Conservation (phyloP, 306 rosid species). For the Prunus mongolica region DNA sequence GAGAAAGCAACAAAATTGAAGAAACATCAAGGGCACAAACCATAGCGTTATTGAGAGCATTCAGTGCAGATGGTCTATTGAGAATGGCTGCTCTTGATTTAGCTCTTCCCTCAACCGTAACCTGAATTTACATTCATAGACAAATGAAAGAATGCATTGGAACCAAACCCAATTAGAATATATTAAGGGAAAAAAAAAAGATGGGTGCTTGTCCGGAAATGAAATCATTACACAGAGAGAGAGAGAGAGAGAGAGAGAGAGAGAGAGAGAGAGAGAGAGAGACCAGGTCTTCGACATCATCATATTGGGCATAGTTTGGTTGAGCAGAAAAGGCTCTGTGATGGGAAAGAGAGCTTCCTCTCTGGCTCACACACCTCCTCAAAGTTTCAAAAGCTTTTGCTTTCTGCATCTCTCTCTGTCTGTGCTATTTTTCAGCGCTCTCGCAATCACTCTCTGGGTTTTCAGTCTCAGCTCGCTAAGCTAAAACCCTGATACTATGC, state of each 20-base stretch:
- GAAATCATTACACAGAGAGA: neutral
- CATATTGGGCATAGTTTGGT: slow-evolving; percentile 42
- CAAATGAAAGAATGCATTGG: neutral
- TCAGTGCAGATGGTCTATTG: slow-evolving; percentile 66
- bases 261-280: neutral
- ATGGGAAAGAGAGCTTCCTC: slow-evolving; percentile 22
- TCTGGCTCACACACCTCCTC: slow-evolving; percentile 34
- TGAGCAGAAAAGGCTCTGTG: slow-evolving; percentile 54
- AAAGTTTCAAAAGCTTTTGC: slow-evolving; percentile 47
- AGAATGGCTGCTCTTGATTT: slow-evolving; percentile 80
- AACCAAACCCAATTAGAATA: neutral
- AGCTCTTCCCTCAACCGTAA: slow-evolving; percentile 78
- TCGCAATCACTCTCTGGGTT: neutral
- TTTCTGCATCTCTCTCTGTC: slow-evolving; percentile 51
- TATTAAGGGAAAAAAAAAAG: neutral
- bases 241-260: slow-evolving; percentile 16
- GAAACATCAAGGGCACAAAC: slow-evolving; percentile 10
- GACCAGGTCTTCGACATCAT: slow-evolving; percentile 59
- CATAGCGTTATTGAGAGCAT: slow-evolving; percentile 68
- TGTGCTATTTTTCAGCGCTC: neutral
- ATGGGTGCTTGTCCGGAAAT: neutral
- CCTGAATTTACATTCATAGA: slow-evolving; percentile 36
- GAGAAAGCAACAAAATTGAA: neutral
- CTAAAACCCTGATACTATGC: slow-evolving; percentile 20
- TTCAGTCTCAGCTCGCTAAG: neutral